Conservation (phyloP, 2,329 filamentous ascomycete species). For the Penicillium palitans region DNA sequence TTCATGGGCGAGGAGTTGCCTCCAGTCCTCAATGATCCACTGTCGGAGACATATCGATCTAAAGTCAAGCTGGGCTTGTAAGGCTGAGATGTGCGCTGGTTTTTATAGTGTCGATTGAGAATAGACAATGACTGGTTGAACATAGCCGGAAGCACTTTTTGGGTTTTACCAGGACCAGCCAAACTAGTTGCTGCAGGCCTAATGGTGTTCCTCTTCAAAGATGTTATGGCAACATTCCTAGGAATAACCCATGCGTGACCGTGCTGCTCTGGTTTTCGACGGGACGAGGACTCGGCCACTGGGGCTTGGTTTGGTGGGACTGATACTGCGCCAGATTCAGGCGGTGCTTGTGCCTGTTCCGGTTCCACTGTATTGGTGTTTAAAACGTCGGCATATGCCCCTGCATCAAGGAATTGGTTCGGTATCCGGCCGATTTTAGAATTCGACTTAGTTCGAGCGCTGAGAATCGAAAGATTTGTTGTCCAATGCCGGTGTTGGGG, state of each 20-base stretch:
- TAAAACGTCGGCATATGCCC: not conserved
- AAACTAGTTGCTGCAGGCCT: conserved; percentile 40
- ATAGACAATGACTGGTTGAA: conserved; percentile 38
- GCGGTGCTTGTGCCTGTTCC: conserved; percentile 6
- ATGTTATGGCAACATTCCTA: conserved; percentile 38
- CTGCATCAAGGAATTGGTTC: conserved; percentile 3
- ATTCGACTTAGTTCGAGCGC: conserved; percentile 8
- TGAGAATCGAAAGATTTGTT: conserved; percentile 24
- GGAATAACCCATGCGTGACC: conserved; percentile 38
- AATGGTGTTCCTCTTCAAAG: conserved; percentile 35
- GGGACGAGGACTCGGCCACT: not conserved
- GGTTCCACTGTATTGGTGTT: conserved; percentile 5
- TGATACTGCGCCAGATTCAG: not conserved
- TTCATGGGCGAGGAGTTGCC: conserved; percentile 2
- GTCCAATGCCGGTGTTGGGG: conserved; percentile 26
- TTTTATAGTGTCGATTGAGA: conserved; percentile 34
- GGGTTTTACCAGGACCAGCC: conserved; percentile 17
- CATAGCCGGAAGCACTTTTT: conserved; percentile 18
- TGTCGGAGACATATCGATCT: conserved; percentile 38
- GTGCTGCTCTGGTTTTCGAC: conserved; percentile 19
- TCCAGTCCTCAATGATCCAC: not conserved
- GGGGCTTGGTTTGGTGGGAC: conserved; percentile 1
- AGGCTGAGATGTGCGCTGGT: conserved; percentile 16
- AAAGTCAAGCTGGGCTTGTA: conserved; percentile 33
- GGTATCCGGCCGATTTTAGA: conserved; percentile 2